Conservation (phyloP, 1,284 basidiomycete genomes). For the Fomitiporia mediterranea region DNA sequence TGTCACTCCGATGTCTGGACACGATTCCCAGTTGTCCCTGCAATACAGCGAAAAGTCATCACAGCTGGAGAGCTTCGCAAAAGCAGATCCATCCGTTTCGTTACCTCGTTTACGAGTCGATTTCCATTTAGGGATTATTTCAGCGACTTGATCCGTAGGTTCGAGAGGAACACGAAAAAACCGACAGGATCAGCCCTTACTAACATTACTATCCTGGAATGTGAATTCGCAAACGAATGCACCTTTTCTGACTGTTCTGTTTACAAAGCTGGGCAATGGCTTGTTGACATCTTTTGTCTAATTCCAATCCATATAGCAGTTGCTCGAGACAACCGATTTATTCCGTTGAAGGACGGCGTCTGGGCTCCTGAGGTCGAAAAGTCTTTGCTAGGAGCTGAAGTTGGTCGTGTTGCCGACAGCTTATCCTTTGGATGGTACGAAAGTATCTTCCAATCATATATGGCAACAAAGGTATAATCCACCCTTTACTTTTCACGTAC, state of each 20-base stretch:
- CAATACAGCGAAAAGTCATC: conserved; percentile 45
- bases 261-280: conserved; percentile 55
- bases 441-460: conserved; percentile 57
- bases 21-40: conserved; percentile 54
- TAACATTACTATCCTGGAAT: conserved; percentile 31
- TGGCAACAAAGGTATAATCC: conserved; percentile 46
- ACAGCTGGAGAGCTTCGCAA: conserved; percentile 30
- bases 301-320: conserved; percentile 62
- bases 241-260: conserved; percentile 24
- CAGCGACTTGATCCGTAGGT: conserved; percentile 38
- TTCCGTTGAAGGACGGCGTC: conserved; percentile 57
- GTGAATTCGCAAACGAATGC: conserved; percentile 23
- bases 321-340: conserved; percentile 52
- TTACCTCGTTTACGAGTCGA: conserved; percentile 28
- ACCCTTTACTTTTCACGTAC: neutral
- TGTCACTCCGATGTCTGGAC: conserved; percentile 60
- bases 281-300: conserved; percentile 55
- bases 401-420: conserved; percentile 50
- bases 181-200: conserved; percentile 43
- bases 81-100: conserved; percentile 37
- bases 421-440: conserved; percentile 65
- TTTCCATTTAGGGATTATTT: conserved; percentile 36
- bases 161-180: conserved; percentile 47
- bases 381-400: conserved; percentile 51
- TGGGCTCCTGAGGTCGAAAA: conserved; percentile 46